These are phyloP conservation scores for Claviceps pusilla DNA, from an alignment of 2,329 filamentous ascomycete species.

Conservation along the genomic window DNA sequence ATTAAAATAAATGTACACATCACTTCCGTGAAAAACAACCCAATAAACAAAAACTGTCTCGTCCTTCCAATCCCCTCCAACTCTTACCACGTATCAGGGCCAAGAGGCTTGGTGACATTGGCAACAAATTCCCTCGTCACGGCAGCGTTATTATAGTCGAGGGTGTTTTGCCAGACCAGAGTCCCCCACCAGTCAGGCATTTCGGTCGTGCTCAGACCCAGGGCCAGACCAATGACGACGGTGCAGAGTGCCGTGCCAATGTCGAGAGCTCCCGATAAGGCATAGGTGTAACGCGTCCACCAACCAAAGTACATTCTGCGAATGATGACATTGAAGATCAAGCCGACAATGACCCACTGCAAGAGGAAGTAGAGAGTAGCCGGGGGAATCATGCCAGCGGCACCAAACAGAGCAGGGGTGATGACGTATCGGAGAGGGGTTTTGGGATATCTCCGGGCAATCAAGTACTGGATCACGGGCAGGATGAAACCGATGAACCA, in stretches of 20 bases:
- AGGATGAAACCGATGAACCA: slow-evolving; percentile 37
- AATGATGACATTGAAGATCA: slow-evolving; percentile 39
- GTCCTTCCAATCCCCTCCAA: too few relatives aligned
- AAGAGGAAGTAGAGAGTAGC: slow-evolving; percentile 41
- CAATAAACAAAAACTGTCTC: neutral
- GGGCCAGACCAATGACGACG: slow-evolving; percentile 33
- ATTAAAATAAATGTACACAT: too few relatives aligned
- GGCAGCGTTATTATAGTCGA: slow-evolving; percentile 15
- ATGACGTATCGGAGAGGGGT: slow-evolving; percentile 33
- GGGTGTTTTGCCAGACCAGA: slow-evolving; percentile 13
- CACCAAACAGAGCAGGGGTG: slow-evolving; percentile 39
- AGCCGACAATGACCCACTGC: slow-evolving; percentile 39
- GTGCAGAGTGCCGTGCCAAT: slow-evolving; percentile 44
- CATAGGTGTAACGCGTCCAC: slow-evolving; percentile 45
- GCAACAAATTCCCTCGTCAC: slow-evolving; percentile 15
- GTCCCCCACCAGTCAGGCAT: slow-evolving; percentile 37
- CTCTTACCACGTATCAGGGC: slow-evolving; percentile 14
- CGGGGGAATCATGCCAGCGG: slow-evolving; percentile 34
- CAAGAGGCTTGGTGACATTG: slow-evolving; percentile 14
- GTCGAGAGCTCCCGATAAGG: slow-evolving; percentile 42
- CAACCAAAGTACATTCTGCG: slow-evolving; percentile 35
- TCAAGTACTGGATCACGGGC: slow-evolving; percentile 33
- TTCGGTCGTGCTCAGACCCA: slow-evolving; percentile 28
- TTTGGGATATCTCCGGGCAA: slow-evolving; percentile 31
- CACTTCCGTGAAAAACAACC: neutral